A percentile compares a stretch with the other conserved stretches of the same genome.
These are phyloP conservation scores for Fusarium camptoceras DNA, from an alignment of 2,329 filamentous ascomycete species.

Conservation along the genomic window DNA sequence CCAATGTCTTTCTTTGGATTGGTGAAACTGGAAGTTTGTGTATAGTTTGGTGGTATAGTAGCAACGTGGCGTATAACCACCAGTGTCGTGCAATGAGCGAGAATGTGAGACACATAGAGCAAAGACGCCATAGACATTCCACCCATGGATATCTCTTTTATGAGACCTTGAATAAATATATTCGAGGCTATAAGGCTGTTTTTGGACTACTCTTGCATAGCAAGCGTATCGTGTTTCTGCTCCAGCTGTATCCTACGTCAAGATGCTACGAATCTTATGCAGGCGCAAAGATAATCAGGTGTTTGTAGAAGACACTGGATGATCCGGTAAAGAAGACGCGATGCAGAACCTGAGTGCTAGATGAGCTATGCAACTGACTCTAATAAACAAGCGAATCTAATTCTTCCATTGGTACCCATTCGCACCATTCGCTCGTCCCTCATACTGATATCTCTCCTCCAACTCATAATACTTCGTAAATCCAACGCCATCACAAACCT, in stretches of 20 bases:
- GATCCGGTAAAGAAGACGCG: rapidly evolving
- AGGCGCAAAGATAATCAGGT: background rate
- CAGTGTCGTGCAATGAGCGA: background rate
- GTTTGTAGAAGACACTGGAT: background rate
- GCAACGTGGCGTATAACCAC: background rate
- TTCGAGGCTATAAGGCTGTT: too few relatives aligned
- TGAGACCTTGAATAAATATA: background rate
- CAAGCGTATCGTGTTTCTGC: background rate
- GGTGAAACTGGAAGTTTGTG: background rate
- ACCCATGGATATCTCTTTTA: background rate
- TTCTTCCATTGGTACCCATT: constrained; percentile 31
- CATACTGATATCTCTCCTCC: constrained; percentile 40
- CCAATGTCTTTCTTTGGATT: background rate
- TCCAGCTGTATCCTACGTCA: background rate
- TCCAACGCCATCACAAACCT: constrained; percentile 60
- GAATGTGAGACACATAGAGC: background rate
- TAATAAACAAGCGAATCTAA: background rate
- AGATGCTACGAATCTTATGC: background rate
- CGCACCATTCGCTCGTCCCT: constrained; percentile 26
- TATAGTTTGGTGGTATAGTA: background rate
- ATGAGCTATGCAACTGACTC: background rate
- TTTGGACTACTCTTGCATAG: background rate
- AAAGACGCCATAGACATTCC: background rate
- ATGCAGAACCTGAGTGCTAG: background rate
- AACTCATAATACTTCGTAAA: constrained; percentile 56